phyloP scores from a whole-genome alignment of 1,284 basidiomycete species.

The Apiotrichum brassicae region DNA sequence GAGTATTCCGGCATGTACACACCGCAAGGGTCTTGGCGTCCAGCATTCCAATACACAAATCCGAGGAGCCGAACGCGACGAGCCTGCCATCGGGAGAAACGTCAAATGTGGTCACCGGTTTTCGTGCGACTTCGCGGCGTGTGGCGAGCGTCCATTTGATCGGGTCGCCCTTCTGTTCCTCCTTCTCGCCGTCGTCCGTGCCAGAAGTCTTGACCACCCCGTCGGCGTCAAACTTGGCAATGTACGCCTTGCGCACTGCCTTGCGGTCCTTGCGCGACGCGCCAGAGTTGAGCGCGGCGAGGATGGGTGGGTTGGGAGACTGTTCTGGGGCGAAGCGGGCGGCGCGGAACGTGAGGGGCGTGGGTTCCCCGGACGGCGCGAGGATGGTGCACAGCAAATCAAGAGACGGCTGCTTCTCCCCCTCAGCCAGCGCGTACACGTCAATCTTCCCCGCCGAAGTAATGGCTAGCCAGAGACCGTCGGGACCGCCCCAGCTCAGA shows the following conservation, averaged over 20 bases:
- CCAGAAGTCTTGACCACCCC: conserved; percentile 44
- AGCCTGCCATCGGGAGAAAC: conserved; percentile 79
- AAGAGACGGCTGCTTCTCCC: conserved; percentile 17
- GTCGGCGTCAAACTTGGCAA: conserved; percentile 30
- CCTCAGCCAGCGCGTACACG: conserved; percentile 21
- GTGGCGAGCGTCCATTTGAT: conserved; percentile 44
- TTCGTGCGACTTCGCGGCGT: conserved; percentile 56
- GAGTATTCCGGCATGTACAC: conserved; percentile 55
- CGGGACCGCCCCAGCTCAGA: conserved; percentile 39
- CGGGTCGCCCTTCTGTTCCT: not conserved
- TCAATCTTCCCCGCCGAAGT: conserved; percentile 30
- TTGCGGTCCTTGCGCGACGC: conserved; percentile 20
- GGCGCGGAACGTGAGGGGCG: conserved; percentile 60
- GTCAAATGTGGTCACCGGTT: conserved; percentile 78
- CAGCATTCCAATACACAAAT: conserved; percentile 75
- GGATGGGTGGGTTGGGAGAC: conserved; percentile 1
- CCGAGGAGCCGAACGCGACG: conserved; percentile 80
- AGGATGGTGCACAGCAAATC: conserved; percentile 37
- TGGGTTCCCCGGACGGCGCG: conserved; percentile 34
- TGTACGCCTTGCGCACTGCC: conserved; percentile 33
- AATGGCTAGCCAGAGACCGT: conserved; percentile 36
- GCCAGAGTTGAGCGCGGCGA: conserved; percentile 63
- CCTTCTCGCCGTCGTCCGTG: conserved; percentile 13
- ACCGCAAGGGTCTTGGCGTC: conserved; percentile 75
- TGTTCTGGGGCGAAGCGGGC: conserved; percentile 53